A percentile compares a stretch with the other conserved stretches of the same genome.
These are phyloP conservation scores for Aspergillus tubingensis DNA, from an alignment of 2,329 filamentous ascomycete genomes.

Conservation along the genomic window DNA sequence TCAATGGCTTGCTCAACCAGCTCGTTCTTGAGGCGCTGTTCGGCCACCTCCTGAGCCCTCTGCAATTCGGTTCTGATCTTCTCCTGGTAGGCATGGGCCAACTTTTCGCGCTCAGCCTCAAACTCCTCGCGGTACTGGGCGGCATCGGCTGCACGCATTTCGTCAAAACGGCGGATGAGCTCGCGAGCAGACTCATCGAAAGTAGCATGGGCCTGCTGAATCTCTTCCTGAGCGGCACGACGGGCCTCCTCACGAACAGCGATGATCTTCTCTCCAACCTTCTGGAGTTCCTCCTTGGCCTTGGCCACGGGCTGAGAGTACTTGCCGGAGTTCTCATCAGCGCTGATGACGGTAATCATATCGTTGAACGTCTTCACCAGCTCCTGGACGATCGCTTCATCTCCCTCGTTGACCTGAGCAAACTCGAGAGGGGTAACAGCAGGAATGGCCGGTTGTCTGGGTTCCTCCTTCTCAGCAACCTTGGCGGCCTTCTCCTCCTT, in stretches of 20 bases:
- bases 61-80: conserved; percentile 78
- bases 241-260: conserved; percentile 69
- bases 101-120: conserved; percentile 78
- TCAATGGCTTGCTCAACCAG: conserved; percentile 88
- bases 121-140: conserved; percentile 84
- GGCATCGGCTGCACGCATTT: conserved; percentile 78
- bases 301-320: conserved; percentile 78
- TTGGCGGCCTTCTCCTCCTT: conserved; percentile 34
- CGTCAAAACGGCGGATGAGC: conserved; percentile 84
- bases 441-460: conserved; percentile 41
- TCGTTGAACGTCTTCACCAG: conserved; percentile 94
- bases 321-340: conserved; percentile 74
- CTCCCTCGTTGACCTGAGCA: conserved; percentile 70
- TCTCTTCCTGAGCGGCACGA: conserved; percentile 71
- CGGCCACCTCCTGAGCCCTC: conserved; percentile 74
- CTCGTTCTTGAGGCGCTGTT: conserved; percentile 79
- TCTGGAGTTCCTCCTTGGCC: conserved; percentile 79
- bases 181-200: conserved; percentile 87
- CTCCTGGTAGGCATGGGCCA: conserved; percentile 75
- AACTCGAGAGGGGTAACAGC: conserved; percentile 74
- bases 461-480: conserved; percentile 34
- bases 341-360: conserved; percentile 90
- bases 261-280: conserved; percentile 76
- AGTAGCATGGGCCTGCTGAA: conserved; percentile 69
- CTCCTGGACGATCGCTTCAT: conserved; percentile 87